These are phyloP conservation scores for Orbilia blumenaviensis DNA, from an alignment of 2,329 filamentous ascomycete species.

Conservation along the genomic window DNA sequence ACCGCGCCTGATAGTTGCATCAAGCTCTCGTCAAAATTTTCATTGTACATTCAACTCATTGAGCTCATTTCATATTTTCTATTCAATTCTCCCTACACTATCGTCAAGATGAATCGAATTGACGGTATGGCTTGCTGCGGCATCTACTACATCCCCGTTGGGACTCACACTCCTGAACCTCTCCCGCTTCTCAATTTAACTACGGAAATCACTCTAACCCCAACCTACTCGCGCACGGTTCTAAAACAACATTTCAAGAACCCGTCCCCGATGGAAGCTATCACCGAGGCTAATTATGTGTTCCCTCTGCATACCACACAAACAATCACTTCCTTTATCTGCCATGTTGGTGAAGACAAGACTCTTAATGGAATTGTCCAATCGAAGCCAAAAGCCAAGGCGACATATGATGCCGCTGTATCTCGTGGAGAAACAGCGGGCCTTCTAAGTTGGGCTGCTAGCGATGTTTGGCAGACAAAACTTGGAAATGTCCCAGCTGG, in stretches of 20 bases:
- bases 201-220: slow-evolving; percentile 48
- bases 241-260: slow-evolving; percentile 72
- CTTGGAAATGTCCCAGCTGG: slow-evolving; percentile 73
- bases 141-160: slow-evolving; percentile 36
- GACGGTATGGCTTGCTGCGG: slow-evolving; percentile 30
- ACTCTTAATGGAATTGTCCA: slow-evolving; percentile 73
- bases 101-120: slow-evolving; percentile 30
- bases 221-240: slow-evolving; percentile 61
- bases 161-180: not conserved
- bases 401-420: slow-evolving; percentile 70
- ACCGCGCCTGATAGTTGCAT: too few species aligned
- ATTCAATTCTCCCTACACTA: not conserved
- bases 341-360: slow-evolving; percentile 68
- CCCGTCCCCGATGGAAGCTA: slow-evolving; percentile 62
- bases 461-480: slow-evolving; percentile 74
- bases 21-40: too few species aligned
- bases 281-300: slow-evolving; percentile 70
- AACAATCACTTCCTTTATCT: slow-evolving; percentile 74
- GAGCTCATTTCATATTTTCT: not conserved
- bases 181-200: slow-evolving; percentile 38
- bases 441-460: slow-evolving; percentile 70
- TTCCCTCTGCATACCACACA: slow-evolving; percentile 79
- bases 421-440: slow-evolving; percentile 70
- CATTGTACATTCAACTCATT: too few species aligned
- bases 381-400: slow-evolving; percentile 70